Conservation (phyloP, 2,329 filamentous ascomycete genomes). For the Monosporascus cannonballus region DNA sequence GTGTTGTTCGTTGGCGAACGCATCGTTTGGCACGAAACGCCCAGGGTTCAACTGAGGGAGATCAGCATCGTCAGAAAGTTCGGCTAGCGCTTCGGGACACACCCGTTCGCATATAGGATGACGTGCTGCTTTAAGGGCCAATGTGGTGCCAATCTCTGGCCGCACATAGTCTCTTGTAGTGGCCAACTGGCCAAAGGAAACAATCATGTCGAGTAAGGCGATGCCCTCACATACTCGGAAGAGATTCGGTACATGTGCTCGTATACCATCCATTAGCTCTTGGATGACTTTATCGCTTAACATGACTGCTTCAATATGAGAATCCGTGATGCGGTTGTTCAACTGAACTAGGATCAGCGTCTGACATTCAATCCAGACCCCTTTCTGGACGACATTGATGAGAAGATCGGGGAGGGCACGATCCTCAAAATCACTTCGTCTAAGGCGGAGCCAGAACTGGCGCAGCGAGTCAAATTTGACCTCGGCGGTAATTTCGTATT, state of each 20-base stretch:
- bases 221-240: slow-evolving; percentile 85
- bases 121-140: slow-evolving; percentile 68
- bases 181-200: slow-evolving; percentile 68
- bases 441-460: slow-evolving; percentile 72
- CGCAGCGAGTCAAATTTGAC: slow-evolving; percentile 72
- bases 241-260: slow-evolving; percentile 62
- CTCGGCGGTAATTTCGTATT: slow-evolving; percentile 53
- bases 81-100: neutral
- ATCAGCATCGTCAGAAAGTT: slow-evolving; percentile 2
- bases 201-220: slow-evolving; percentile 80
- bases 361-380: slow-evolving; percentile 77
- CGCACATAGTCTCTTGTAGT: slow-evolving; percentile 55
- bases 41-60: slow-evolving; percentile 49
- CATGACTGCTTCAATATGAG: slow-evolving; percentile 75
- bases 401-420: slow-evolving; percentile 59
- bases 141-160: slow-evolving; percentile 60
- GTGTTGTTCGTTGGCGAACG: slow-evolving; percentile 72
- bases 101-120: slow-evolving; percentile 75
- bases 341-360: slow-evolving; percentile 79
- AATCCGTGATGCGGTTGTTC: slow-evolving; percentile 70
- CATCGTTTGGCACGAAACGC: slow-evolving; percentile 81
- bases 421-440: slow-evolving; percentile 55
- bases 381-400: slow-evolving; percentile 70
- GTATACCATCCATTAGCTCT: slow-evolving; percentile 64
- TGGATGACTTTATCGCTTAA: slow-evolving; percentile 76